Base-by-base conservation (phyloP, 2,329 filamentous ascomycete genomes). In the Teratosphaeria epicoccoides region DNA sequence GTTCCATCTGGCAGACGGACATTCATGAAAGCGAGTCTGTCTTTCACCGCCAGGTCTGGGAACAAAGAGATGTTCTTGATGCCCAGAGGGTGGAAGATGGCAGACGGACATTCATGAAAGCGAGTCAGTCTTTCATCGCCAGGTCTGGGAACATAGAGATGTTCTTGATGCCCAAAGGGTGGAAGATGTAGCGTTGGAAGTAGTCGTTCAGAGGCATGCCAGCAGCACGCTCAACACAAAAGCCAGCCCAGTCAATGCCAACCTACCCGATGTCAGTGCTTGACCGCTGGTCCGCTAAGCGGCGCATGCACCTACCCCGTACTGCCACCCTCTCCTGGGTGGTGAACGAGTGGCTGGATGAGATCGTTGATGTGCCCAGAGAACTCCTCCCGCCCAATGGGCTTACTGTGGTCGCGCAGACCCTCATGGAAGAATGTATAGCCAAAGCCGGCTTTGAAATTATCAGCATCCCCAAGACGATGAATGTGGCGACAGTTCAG, bases 311-410 rank as follows among this genome's bases (percentile, higher is more conserved):
- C 63, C 49, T 59, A 71, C 67, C 1, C 68, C 68, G 33, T 85
- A 84, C 52, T 78, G 71, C 77, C 79, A 84, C 70, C 69, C n/a
- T 76, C 72, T 0, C 82, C 81, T 0, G 82, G 81, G 56, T 85
- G 79, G 56, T 81, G 80, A 1, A 83, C 60, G 23, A 85, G 63
- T 1, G 81, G 77, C 45, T 67, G 61, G 33, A 73, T 57, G 33
- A 82, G 67, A 24, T 79, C 79, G 23, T 44, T 23, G 26, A 46
- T 40, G 24, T 50, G 40, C n/a, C 49, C 76, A 0, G 71, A 74
- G 57, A 83, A 78, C 61, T 82, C 80, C 48, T 83, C 76, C 1
- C 74, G 55, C 0, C 78, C 77, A 0, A 67, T 64, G 0, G 78
- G 78, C 17, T 69, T 65, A 1, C 64, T 66, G 64, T 63, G 64